Evolutionary conservation across 805 yeast species (phyloP).

Genomic region (Ogataea pignaliae): DNA sequence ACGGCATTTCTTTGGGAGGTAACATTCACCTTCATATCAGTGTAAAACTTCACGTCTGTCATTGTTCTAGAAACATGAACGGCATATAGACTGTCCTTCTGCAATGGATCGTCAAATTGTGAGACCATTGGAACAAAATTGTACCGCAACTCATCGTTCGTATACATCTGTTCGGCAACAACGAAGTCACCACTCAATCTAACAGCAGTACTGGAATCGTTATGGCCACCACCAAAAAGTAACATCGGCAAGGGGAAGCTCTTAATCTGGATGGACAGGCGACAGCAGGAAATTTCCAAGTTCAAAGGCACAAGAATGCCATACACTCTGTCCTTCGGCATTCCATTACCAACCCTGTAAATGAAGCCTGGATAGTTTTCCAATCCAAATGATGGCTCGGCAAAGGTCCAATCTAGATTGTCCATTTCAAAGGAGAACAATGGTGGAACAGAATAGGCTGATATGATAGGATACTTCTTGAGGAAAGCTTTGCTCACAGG

Average conservation of each 20-base stretch:
- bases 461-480: slow-evolving; percentile 25
- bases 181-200: slow-evolving; percentile 45
- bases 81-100: slow-evolving; percentile 49
- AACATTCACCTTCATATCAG: slow-evolving; percentile 44
- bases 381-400: slow-evolving; percentile 48
- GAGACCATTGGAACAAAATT: slow-evolving; percentile 49
- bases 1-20: slow-evolving; percentile 44
- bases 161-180: slow-evolving; percentile 56
- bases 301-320: slow-evolving; percentile 52
- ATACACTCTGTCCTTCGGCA: slow-evolving; percentile 48
- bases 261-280: slow-evolving; percentile 40
- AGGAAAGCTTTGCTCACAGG: slow-evolving; percentile 21
- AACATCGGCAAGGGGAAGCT: slow-evolving; percentile 58
- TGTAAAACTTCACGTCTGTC: slow-evolving; percentile 54
- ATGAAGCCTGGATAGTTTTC: slow-evolving; percentile 42
- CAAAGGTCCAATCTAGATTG: slow-evolving; percentile 43
- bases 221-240: slow-evolving; percentile 45
- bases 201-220: slow-evolving; percentile 30
- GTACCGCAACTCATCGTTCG: slow-evolving; percentile 37
- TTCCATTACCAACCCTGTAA: slow-evolving; percentile 40
- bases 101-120: slow-evolving; percentile 23
- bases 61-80: slow-evolving; percentile 56
- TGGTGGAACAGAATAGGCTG: slow-evolving; percentile 39
- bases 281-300: slow-evolving; percentile 39
- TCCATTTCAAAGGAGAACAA: slow-evolving; percentile 48